These are phyloP conservation scores for Nakazawaea laoshanensis DNA, from an alignment of 805 yeast species.

Conservation along the genomic window DNA sequence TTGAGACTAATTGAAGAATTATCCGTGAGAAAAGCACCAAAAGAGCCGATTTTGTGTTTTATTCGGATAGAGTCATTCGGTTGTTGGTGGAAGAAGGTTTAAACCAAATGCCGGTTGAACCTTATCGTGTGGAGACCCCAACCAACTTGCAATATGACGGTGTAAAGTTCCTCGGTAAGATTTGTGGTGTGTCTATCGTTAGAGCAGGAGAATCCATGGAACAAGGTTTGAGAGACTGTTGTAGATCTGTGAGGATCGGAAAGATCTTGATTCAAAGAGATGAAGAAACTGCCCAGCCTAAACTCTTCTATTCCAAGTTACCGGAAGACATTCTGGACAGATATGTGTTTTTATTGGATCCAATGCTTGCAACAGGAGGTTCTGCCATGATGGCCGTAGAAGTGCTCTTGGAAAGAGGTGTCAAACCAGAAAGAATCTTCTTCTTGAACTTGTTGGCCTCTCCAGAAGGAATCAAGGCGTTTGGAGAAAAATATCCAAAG, in stretches of 20 bases:
- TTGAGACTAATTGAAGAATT: conserved; percentile 32
- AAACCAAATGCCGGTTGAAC: conserved; percentile 85
- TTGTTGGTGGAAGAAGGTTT: conserved; percentile 92
- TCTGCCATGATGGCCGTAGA: conserved; percentile 97
- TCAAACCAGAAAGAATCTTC: conserved; percentile 76
- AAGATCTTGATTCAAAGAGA: conserved; percentile 95
- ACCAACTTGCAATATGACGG: conserved; percentile 70
- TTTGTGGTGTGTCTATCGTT: conserved; percentile 96
- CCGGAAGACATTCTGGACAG: conserved; percentile 88
- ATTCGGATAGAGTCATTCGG: conserved; percentile 90
- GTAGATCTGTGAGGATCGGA: conserved; percentile 93
- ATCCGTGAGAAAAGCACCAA: conserved; percentile 76
- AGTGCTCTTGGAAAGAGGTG: conserved; percentile 81
- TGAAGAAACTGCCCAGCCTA: conserved; percentile 93
- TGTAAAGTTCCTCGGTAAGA: conserved; percentile 77
- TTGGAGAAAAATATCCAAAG: conserved; percentile 71
- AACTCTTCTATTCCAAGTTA: conserved; percentile 84
- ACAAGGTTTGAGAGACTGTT: conserved; percentile 94
- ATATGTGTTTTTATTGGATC: conserved; percentile 87
- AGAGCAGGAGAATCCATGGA: conserved; percentile 99
- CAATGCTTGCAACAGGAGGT: conserved; percentile 98
- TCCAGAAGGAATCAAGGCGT: conserved; percentile 85
- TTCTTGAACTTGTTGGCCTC: conserved; percentile 89
- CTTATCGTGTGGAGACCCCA: conserved; percentile 62
- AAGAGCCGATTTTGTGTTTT: conserved; percentile 91